These are phyloP conservation scores for Bryoerythrophyllum caledonicum DNA, from an alignment of 225 moss, liverwort and hornwort species.

Conservation along the genomic window DNA sequence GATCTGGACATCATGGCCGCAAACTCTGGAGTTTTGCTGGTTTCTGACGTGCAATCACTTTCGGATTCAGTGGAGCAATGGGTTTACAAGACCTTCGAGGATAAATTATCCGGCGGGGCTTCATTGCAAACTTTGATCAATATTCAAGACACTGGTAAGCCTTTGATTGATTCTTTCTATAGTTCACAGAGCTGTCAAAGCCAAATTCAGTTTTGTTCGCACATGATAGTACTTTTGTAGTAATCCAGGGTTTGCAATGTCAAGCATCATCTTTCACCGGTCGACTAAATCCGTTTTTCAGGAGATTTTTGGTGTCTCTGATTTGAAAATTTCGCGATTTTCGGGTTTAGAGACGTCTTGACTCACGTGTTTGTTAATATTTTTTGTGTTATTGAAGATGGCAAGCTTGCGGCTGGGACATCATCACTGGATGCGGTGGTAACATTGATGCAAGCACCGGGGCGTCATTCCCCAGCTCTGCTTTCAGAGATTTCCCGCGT, in stretches of 20 bases:
- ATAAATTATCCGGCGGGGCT: conserved; percentile 47
- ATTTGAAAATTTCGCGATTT: neutral
- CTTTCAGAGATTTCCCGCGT: conserved; percentile 53
- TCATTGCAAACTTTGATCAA: conserved; percentile 53
- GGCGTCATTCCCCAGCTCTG: conserved; percentile 41
- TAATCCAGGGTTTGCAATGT: neutral
- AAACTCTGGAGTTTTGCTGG: conserved; percentile 54
- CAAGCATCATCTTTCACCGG: neutral
- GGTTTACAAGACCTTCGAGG: conserved; percentile 44
- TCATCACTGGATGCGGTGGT: conserved; percentile 55
- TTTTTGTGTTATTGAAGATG: conserved; percentile 25
- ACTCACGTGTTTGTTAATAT: neutral
- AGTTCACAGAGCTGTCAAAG: neutral
- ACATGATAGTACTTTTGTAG: neutral
- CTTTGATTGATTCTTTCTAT: neutral
- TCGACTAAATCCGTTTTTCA: neutral
- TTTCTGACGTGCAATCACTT: conserved; percentile 52
- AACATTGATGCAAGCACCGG: conserved; percentile 59
- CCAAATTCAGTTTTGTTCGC: neutral
- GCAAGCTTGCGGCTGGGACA: conserved; percentile 49
- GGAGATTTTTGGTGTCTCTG: neutral
- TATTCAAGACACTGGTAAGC: conserved; percentile 35
- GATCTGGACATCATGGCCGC: conserved; percentile 44
- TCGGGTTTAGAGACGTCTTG: neutral
- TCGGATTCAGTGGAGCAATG: conserved; percentile 44